A percentile compares a stretch with the other conserved stretches of the same genome.
phyloP scores from a whole-genome alignment of 257 asterid species.

The Nicotiana paniculata region DNA sequence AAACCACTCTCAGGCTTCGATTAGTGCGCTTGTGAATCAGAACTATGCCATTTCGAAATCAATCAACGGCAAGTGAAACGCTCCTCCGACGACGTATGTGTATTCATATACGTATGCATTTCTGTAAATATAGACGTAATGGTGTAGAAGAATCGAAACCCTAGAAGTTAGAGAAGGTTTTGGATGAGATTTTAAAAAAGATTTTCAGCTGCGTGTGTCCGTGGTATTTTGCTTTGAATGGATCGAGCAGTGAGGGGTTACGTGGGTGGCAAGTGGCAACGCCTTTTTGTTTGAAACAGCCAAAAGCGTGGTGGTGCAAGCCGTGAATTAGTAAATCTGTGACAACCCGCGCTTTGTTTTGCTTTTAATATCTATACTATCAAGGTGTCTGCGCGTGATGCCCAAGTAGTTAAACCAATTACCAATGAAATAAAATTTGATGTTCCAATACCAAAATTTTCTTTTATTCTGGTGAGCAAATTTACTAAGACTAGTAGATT shows the following conservation, averaged over 20 bases:
- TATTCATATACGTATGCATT: background rate
- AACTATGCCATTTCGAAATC: background rate
- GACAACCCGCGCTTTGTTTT: too few relatives aligned
- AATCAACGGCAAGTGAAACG: background rate
- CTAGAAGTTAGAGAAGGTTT: background rate
- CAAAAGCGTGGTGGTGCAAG: too few relatives aligned
- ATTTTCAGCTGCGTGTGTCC: background rate
- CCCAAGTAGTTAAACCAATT: too few relatives aligned
- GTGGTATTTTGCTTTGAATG: background rate
- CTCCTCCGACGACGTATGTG: background rate
- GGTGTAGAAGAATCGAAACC: background rate
- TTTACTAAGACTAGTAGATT: too few relatives aligned
- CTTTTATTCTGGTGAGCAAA: too few relatives aligned
- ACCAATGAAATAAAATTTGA: too few relatives aligned
- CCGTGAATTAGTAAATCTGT: too few relatives aligned
- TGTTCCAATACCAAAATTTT: too few relatives aligned
- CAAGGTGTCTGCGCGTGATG: too few relatives aligned
- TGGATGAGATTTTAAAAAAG: background rate
- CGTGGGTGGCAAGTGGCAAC: background rate
- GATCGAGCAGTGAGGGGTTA: background rate
- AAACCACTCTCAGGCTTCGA: constrained; percentile 3
- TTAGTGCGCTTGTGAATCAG: too few relatives aligned
- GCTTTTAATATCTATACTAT: too few relatives aligned
- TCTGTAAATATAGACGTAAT: background rate
- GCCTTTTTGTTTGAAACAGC: background rate